Evolutionary conservation across 2,329 filamentous ascomycete species (phyloP).

Genomic region (Dryadomyces quercivorus): DNA sequence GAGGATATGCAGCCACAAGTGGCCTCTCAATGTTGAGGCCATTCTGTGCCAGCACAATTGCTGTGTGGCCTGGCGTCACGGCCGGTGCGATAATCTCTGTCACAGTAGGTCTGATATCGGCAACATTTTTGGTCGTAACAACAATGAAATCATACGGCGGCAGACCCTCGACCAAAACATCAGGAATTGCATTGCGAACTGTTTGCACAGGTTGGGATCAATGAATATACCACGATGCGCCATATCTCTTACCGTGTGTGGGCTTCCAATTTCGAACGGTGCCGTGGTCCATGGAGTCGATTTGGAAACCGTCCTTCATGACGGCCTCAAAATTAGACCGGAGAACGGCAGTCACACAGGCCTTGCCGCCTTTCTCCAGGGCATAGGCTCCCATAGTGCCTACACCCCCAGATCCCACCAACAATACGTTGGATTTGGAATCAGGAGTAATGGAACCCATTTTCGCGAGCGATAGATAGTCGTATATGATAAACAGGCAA

Average conservation of each 20-base stretch:
- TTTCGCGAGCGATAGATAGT: background rate
- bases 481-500: no score
- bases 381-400: constrained; percentile 8
- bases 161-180: constrained; percentile 1
- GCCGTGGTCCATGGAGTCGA: constrained; percentile 7
- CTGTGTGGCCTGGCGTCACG: constrained; percentile 7
- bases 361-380: constrained; percentile 8
- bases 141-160: constrained; percentile 8
- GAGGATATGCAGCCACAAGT: constrained; percentile 5
- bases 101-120: constrained; percentile 6
- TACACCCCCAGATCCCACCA: constrained; percentile 8
- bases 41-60: constrained; percentile 10
- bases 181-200: constrained; percentile 4
- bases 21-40: constrained; percentile 10
- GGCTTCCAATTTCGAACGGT: constrained; percentile 1
- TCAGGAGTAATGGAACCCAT: background rate
- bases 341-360: constrained; percentile 8
- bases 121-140: constrained; percentile 9
- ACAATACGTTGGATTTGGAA: constrained; percentile 4
- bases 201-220: background rate
- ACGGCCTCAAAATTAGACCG: constrained; percentile 9
- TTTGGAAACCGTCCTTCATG: constrained; percentile 3
- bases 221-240: no score
- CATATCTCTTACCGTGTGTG: background rate
- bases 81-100: constrained; percentile 7